These are phyloP conservation scores for Claviceps maximensis DNA, from an alignment of 2,329 filamentous ascomycete genomes.

Conservation along the genomic window DNA sequence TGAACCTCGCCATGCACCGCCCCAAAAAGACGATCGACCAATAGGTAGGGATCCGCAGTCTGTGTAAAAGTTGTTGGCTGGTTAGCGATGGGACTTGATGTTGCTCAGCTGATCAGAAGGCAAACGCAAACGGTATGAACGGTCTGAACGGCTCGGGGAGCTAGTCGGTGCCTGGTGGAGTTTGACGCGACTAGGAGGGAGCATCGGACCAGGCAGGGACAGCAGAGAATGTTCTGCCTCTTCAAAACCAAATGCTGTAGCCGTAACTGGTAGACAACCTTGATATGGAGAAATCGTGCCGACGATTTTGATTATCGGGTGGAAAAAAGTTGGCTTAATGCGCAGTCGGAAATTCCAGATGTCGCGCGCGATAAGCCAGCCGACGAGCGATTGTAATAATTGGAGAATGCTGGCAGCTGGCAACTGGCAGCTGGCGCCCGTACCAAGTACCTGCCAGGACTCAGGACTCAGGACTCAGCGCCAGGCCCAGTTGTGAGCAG, in stretches of 20 bases:
- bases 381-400: background rate
- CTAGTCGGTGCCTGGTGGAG: background rate
- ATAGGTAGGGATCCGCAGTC: background rate
- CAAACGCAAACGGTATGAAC: background rate
- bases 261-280: background rate
- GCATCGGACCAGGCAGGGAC: background rate
- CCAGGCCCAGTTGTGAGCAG: background rate
- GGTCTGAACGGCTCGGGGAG: background rate
- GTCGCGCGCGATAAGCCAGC: too few species aligned
- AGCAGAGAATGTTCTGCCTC: background rate
- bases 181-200: background rate
- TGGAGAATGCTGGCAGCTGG: background rate
- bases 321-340: background rate
- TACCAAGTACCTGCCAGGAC: too few species aligned
- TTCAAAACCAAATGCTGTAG: background rate
- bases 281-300: background rate
- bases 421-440: background rate
- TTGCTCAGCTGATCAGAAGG: conserved; percentile 3
- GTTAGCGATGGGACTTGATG: background rate
- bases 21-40: background rate
- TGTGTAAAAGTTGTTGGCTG: background rate
- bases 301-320: background rate
- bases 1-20: background rate
- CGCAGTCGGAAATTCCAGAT: background rate
- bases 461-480: too few species aligned